phyloP scores from a whole-genome alignment of 83 land plant species.

The Diphasiastrum complanatum region DNA sequence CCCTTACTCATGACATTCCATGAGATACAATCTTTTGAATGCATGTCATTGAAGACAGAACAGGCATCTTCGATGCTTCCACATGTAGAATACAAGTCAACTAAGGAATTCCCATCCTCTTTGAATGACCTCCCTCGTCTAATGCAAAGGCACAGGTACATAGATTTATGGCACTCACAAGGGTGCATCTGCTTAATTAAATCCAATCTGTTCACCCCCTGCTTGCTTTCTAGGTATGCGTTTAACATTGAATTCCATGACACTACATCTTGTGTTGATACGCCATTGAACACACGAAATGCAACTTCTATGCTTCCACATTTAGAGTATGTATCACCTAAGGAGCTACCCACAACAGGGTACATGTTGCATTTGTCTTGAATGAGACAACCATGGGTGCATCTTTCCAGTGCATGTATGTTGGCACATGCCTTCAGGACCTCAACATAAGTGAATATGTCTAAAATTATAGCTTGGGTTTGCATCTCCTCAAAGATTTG shows the following conservation, averaged over 20 bases:
- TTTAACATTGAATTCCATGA: slow-evolving; percentile 14
- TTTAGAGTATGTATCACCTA: background rate
- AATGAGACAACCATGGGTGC: too few relatives aligned
- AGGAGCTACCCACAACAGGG: background rate
- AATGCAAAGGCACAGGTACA: too few relatives aligned
- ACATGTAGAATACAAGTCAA: too few relatives aligned
- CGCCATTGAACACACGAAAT: background rate
- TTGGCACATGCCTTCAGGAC: background rate
- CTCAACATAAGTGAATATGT: background rate
- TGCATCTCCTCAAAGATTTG: background rate
- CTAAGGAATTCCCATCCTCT: too few relatives aligned
- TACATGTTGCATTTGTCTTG: too few relatives aligned
- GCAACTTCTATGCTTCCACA: slow-evolving; percentile 10
- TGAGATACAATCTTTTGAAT: too few relatives aligned
- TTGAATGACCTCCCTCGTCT: too few relatives aligned
- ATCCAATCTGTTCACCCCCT: background rate
- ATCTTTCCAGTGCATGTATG: too few relatives aligned
- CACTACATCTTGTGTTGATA: background rate
- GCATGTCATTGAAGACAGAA: too few relatives aligned
- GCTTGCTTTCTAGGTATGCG: slow-evolving; percentile 1
- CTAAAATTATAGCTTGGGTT: background rate
- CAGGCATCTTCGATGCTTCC: too few relatives aligned
- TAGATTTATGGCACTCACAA: too few relatives aligned
- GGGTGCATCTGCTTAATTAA: slow-evolving; percentile 5
- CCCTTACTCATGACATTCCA: too few relatives aligned